phyloP scores from a whole-genome alignment of 225 moss, liverwort and hornwort genomes.

The Takakia lepidozioides region DNA sequence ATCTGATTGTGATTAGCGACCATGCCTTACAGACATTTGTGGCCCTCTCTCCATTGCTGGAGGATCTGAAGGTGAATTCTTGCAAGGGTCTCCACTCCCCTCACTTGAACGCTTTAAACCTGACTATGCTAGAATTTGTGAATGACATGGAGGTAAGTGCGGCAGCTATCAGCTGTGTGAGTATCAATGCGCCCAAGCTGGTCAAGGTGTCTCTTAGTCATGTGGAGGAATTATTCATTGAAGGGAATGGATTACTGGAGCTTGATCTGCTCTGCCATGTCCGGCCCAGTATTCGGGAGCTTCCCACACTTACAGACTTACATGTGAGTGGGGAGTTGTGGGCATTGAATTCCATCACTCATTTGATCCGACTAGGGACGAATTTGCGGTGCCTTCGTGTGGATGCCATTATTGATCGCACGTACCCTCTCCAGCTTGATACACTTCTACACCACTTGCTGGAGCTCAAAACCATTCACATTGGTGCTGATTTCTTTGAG shows the following conservation, averaged over 20 bases:
- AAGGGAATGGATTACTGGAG: conserved; percentile 30
- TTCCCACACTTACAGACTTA: conserved; percentile 25
- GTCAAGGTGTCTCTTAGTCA: conserved; percentile 32
- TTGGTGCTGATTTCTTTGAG: conserved; percentile 54
- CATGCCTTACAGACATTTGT: conserved; percentile 38
- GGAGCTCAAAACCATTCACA: conserved; percentile 49
- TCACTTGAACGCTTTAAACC: conserved; percentile 44
- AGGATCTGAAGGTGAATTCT: conserved; percentile 49
- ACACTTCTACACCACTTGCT: conserved; percentile 44
- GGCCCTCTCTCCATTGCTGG: conserved; percentile 40
- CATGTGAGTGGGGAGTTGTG: conserved; percentile 50
- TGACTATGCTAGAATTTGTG: conserved; percentile 42
- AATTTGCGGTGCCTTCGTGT: conserved; percentile 43
- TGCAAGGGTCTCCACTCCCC: conserved; percentile 50
- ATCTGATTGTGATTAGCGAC: conserved; percentile 42
- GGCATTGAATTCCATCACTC: conserved; percentile 50
- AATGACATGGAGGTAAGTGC: conserved; percentile 40
- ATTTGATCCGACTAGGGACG: conserved; percentile 46
- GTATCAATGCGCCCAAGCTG: conserved; percentile 40
- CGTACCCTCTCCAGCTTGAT: conserved; percentile 52
- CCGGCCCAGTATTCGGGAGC: conserved; percentile 48
- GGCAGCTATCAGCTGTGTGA: conserved; percentile 29
- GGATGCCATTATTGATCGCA: conserved; percentile 43
- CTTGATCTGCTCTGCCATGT: conserved; percentile 53
- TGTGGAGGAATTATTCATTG: conserved; percentile 53